These are phyloP conservation scores for Colletotrichum plurivorum DNA, from an alignment of 2,329 filamentous ascomycete genomes.

Conservation along the genomic window DNA sequence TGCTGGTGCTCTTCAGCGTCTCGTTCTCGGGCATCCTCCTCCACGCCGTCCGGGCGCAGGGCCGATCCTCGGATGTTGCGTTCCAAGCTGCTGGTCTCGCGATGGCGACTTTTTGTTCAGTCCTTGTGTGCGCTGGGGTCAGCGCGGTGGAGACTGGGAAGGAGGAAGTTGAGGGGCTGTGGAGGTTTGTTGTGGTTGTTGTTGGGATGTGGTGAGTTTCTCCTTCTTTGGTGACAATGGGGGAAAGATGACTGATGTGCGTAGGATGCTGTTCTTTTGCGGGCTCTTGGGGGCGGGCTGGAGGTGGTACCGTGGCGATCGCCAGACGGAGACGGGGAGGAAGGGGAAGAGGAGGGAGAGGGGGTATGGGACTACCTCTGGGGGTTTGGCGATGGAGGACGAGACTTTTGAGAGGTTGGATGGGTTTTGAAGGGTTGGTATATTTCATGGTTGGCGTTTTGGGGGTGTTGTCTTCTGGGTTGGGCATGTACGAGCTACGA, in stretches of 20 bases:
- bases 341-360: constrained; percentile 19
- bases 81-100: constrained; percentile 25
- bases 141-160: neutral
- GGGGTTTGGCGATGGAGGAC: constrained; percentile 21
- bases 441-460: too few species aligned
- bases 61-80: constrained; percentile 15
- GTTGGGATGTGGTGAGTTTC: constrained; percentile 33
- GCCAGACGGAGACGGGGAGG: neutral
- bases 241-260: constrained; percentile 5
- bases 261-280: constrained; percentile 30
- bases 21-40: constrained; percentile 75
- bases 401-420: constrained; percentile 12
- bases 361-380: constrained; percentile 34
- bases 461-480: too few species aligned
- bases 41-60: constrained; percentile 13
- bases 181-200: neutral
- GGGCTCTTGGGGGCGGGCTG: constrained; percentile 31
- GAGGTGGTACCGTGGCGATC: constrained; percentile 17
- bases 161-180: neutral
- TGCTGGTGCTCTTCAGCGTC: constrained; percentile 81
- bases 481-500: too few species aligned
- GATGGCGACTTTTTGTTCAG: constrained; percentile 27
- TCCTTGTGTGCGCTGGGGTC: constrained; percentile 15
- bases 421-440: neutral
- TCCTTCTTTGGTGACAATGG: too few species aligned